phyloP scores from a whole-genome alignment of 352 stramenopile species.

The Pythium folliculosum region DNA sequence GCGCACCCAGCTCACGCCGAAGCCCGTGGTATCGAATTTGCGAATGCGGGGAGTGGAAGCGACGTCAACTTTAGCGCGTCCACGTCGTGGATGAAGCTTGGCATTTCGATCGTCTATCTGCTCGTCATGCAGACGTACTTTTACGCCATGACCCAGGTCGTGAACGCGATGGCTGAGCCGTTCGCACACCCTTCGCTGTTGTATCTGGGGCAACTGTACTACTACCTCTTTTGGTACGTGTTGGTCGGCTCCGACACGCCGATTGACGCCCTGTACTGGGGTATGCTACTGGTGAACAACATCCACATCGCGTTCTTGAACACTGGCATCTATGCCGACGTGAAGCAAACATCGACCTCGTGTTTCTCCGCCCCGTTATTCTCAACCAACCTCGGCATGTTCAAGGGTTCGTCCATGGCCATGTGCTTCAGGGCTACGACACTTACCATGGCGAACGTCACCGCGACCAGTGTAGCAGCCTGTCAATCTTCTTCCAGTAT shows the following conservation, averaged over 20 bases:
- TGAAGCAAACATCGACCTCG: slow-evolving; percentile 61
- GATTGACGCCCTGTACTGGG: slow-evolving; percentile 82
- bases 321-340: slow-evolving; percentile 84
- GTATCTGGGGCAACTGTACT: slow-evolving; percentile 87
- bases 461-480: slow-evolving; percentile 8
- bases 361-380: slow-evolving; percentile 48
- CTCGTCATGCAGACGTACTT: slow-evolving; percentile 86
- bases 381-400: slow-evolving; percentile 28
- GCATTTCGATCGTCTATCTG: slow-evolving; percentile 74
- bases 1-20: slow-evolving; percentile 26
- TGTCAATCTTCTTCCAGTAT: background rate
- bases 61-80: slow-evolving; percentile 28
- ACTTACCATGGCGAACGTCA: slow-evolving; percentile 24
- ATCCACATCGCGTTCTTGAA: slow-evolving; percentile 88
- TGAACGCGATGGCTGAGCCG: slow-evolving; percentile 82
- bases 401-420: slow-evolving; percentile 47
- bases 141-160: slow-evolving; percentile 77
- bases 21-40: slow-evolving; percentile 21
- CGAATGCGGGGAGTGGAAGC: slow-evolving; percentile 4
- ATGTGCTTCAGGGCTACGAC: slow-evolving; percentile 62
- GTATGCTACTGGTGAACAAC: slow-evolving; percentile 84
- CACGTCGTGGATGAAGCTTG: slow-evolving; percentile 76
- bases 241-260: slow-evolving; percentile 78
- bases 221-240: slow-evolving; percentile 90
- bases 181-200: slow-evolving; percentile 81